Base-by-base conservation (phyloP, 192 early-diverging fungal genomes). In the Thoreauomyces humboldtii region DNA sequence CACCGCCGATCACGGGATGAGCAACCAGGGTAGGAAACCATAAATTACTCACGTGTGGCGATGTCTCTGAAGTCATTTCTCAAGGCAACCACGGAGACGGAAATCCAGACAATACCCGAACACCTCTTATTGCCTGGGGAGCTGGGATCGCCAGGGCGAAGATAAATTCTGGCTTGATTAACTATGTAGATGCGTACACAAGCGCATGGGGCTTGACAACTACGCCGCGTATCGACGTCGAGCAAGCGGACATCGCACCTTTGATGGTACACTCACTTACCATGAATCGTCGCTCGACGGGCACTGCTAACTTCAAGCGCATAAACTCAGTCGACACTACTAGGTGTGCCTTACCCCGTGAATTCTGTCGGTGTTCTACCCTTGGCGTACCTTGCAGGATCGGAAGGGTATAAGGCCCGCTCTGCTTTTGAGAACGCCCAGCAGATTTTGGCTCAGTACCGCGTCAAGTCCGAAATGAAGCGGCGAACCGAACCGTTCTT, bases 1-100 rank as follows among this genome's bases (percentile, higher is more conserved):
- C 59, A 92, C 94, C 9, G 84, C 93, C 0, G 95, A 98, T 73
- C 95, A 98, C 70, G 95, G 95, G 32, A 98, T 98, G 95, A 89
- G 87, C 69, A 91, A 94, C 66, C 81, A 88, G 58, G 94, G 88
- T 80, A 69, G 53, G 6, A 9, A 14, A 6, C 12, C 35, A 22
- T n/a, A n/a, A n/a, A n/a, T n/a, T n/a, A n/a, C n/a, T n/a, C n/a
- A n/a, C n/a, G 25, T n/a, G n/a, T n/a, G n/a, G n/a, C n/a, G n/a
- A n/a, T n/a, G n/a, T n/a, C n/a, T n/a, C n/a, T n/a, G n/a, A n/a
- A n/a, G n/a, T n/a, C n/a, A n/a, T n/a, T n/a, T n/a, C n/a, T n/a
- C 25, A 55, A 86, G 87, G 93, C 56, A 89, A 73, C 48, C 95
- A 98, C 71, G 95, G 95, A 46, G 95, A 98, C 67, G 95, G 95